Percentiles rank a stretch among this genome's conserved stretches.
Evolutionary conservation across 768 basidiomycete species (phyloP).

Genomic region (Daedaleopsis nitida): DNA sequence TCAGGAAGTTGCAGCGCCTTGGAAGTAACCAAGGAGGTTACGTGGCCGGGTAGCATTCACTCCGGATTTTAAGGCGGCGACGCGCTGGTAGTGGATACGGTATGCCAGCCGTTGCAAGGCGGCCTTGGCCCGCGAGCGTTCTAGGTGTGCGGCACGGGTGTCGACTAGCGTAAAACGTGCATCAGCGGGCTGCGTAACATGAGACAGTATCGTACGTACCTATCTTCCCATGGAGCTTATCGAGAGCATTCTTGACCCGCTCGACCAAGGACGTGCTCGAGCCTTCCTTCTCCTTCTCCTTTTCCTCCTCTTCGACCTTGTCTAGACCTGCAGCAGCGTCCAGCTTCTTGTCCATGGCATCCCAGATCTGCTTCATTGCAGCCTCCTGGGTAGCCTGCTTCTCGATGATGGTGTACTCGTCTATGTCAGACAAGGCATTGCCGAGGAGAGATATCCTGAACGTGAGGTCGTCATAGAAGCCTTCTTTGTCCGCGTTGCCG

Average conservation of each 20-base stretch:
- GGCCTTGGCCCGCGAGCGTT: slow-evolving; percentile 74
- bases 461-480: slow-evolving; percentile 63
- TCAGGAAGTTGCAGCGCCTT: not conserved
- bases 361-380: slow-evolving; percentile 6
- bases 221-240: slow-evolving; percentile 59
- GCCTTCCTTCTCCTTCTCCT: not conserved
- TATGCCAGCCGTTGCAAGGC: slow-evolving; percentile 64
- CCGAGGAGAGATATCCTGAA: slow-evolving; percentile 59
- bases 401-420: slow-evolving; percentile 57
- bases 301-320: not conserved
- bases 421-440: slow-evolving; percentile 58
- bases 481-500: slow-evolving; percentile 44
- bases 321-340: slow-evolving; percentile 34
- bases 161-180: slow-evolving; percentile 50
- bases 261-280: slow-evolving; percentile 17
- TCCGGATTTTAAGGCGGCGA: slow-evolving; percentile 31
- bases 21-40: slow-evolving; percentile 16
- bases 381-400: slow-evolving; percentile 16
- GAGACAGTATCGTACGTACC: slow-evolving; percentile 43
- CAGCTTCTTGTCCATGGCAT: slow-evolving; percentile 30
- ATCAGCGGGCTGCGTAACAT: not conserved
- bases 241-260: slow-evolving; percentile 48
- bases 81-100: slow-evolving; percentile 64
- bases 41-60: slow-evolving; percentile 14
- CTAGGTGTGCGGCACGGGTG: slow-evolving; percentile 72